Conservation (phyloP, 345 rosid genomes). For the Eucalyptus polyanthemos region DNA sequence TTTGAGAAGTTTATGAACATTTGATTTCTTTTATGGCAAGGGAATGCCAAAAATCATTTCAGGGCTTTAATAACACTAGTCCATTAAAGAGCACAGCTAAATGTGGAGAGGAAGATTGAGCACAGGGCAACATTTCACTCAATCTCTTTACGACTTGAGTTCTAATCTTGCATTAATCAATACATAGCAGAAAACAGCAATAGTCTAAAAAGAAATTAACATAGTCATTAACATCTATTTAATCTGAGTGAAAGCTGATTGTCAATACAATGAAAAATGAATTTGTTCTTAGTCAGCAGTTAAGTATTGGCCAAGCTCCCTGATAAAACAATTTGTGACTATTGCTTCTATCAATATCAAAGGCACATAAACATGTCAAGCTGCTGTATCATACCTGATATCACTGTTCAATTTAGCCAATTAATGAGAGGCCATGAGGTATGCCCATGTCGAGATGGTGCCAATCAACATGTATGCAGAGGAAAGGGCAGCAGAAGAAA, state of each 20-base stretch:
- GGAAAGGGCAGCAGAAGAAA: neutral
- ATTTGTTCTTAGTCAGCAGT: neutral
- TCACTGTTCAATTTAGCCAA: neutral
- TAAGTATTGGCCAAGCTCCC: neutral
- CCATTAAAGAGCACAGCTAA: neutral
- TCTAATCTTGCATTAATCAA: neutral
- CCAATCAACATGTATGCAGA: neutral
- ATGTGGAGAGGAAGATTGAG: neutral
- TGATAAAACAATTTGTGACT: neutral
- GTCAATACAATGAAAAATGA: neutral
- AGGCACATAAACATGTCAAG: neutral
- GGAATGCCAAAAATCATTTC: neutral
- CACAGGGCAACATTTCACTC: neutral
- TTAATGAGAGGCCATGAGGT: neutral
- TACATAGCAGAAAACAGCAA: neutral
- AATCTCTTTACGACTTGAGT: neutral
- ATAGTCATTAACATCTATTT: neutral
- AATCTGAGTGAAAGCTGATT: neutral
- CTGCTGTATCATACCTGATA: neutral
- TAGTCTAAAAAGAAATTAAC: neutral
- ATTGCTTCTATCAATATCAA: neutral
- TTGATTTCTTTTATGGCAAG: neutral
- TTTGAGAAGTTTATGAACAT: neutral
- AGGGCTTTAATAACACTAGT: neutral
- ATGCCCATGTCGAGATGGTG: neutral